A percentile compares a stretch with the other conserved stretches of the same genome.
These are phyloP conservation scores for Malassezia pachydermatis DNA, from an alignment of 1,284 basidiomycete species.

Conservation along the genomic window DNA sequence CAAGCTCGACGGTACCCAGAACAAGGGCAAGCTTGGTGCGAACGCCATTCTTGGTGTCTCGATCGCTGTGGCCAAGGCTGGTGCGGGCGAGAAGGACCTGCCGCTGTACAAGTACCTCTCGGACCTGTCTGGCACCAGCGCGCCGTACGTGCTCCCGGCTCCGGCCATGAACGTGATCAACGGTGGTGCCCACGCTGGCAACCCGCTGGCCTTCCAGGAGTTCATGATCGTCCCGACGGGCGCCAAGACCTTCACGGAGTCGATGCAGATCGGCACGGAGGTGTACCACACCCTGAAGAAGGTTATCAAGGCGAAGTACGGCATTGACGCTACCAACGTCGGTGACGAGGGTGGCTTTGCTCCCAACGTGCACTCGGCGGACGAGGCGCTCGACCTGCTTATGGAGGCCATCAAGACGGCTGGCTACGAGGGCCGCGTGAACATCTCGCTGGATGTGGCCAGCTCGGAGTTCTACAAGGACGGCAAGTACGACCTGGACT, in stretches of 20 bases:
- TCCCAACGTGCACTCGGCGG: conserved; percentile 90
- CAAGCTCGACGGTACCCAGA: conserved; percentile 91
- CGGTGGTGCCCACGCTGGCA: conserved; percentile 97
- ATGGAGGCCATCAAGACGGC: conserved; percentile 92
- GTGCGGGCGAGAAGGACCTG: conserved; percentile 60
- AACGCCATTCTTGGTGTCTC: conserved; percentile 99
- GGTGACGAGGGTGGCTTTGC: conserved; percentile 99
- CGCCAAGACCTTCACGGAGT: conserved; percentile 94
- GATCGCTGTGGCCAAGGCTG: conserved; percentile 89
- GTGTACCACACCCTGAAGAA: conserved; percentile 98
- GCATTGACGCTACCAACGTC: conserved; percentile 95
- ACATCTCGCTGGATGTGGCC: conserved; percentile 97
- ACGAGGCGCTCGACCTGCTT: conserved; percentile 93
- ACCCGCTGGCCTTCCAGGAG: conserved; percentile 75
- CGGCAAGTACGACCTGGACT: conserved; percentile 98
- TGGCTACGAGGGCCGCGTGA: conserved; percentile 95
- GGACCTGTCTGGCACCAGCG: conserved; percentile 81
- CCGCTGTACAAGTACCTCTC: conserved; percentile 96
- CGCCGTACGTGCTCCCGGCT: conserved; percentile 64
- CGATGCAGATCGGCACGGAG: conserved; percentile 96
- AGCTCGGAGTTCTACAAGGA: conserved; percentile 99
- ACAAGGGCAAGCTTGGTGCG: conserved; percentile 99
- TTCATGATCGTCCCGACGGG: conserved; percentile 99
- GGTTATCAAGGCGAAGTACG: conserved; percentile 98
- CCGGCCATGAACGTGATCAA: conserved; percentile 97